These are phyloP conservation scores for Udeniomyces megalosporus DNA, from an alignment of 768 basidiomycete genomes.

Conservation along the genomic window DNA sequence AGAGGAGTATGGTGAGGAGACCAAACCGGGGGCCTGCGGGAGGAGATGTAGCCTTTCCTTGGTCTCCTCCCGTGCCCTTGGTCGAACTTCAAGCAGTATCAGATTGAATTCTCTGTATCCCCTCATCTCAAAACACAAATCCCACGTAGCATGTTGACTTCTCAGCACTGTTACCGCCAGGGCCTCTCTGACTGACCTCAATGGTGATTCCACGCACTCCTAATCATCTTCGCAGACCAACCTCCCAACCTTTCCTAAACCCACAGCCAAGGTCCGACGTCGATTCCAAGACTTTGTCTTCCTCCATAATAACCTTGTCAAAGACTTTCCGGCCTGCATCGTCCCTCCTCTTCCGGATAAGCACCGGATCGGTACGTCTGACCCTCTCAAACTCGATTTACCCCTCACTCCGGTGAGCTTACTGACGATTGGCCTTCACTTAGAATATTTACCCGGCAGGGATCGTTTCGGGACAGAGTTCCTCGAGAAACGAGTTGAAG, in stretches of 20 bases:
- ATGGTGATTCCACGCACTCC: neutral
- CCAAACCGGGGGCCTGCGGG: neutral
- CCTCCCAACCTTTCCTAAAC: slow-evolving; percentile 66
- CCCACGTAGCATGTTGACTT: neutral
- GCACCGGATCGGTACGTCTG: slow-evolving; percentile 71
- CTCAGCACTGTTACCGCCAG: neutral
- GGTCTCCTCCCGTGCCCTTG: neutral
- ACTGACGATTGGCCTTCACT: neutral
- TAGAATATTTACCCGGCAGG: slow-evolving; percentile 83
- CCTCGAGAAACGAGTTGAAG: slow-evolving; percentile 56
- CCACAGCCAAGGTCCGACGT: slow-evolving; percentile 49
- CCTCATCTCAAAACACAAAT: neutral
- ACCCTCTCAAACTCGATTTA: no score
- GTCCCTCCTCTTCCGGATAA: slow-evolving; percentile 93
- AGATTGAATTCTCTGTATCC: neutral
- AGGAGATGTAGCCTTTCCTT: neutral
- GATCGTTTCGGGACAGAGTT: slow-evolving; percentile 96
- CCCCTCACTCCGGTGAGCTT: neutral
- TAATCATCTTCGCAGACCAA: slow-evolving; percentile 72
- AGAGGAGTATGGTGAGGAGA: no score
- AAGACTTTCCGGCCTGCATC: slow-evolving; percentile 94
- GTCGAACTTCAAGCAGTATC: neutral
- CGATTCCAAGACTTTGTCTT: slow-evolving; percentile 97
- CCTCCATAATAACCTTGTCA: slow-evolving; percentile 66
- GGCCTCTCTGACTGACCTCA: neutral